A percentile compares a stretch with the other conserved stretches of the same genome.
These are phyloP conservation scores for Aspergillus bridgeri DNA, from an alignment of 495 filamentous ascomycete genomes.

Conservation along the genomic window DNA sequence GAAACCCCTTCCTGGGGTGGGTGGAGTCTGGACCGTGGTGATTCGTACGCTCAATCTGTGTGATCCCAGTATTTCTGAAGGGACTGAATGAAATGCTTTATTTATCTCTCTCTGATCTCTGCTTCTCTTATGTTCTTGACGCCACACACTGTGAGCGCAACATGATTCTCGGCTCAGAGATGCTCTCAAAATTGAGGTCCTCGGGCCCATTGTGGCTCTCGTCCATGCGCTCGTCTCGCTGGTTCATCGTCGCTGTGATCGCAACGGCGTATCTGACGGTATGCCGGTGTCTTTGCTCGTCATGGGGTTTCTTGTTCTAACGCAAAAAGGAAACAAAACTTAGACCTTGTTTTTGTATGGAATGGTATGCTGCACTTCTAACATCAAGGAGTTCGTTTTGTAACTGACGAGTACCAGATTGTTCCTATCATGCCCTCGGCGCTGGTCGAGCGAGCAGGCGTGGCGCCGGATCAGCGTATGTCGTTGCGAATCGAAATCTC, in stretches of 20 bases:
- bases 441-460: slow-evolving; percentile 18
- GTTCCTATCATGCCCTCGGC: slow-evolving; percentile 22
- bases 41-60: not conserved
- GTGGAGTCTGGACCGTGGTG: not conserved
- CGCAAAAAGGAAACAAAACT: not conserved
- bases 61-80: not conserved
- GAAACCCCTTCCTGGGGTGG: not conserved
- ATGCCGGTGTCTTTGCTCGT: not conserved
- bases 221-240: slow-evolving; percentile 17
- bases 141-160: not conserved
- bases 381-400: not conserved
- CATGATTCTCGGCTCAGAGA: not conserved
- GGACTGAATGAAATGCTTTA: not conserved
- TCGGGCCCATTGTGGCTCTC: slow-evolving; percentile 12
- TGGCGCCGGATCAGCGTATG: slow-evolving; percentile 20
- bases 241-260: slow-evolving; percentile 15
- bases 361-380: slow-evolving; percentile 11
- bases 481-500: not conserved
- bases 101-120: not conserved
- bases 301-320: not conserved
- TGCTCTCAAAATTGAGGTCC: not conserved
- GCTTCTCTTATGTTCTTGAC: not conserved
- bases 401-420: slow-evolving; percentile 13
- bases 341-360: slow-evolving; percentile 21
- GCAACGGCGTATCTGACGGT: slow-evolving; percentile 17